Evolutionary conservation across 768 basidiomycete genomes (phyloP).

Genomic region (Hygrophoropsis aurantiaca): DNA sequence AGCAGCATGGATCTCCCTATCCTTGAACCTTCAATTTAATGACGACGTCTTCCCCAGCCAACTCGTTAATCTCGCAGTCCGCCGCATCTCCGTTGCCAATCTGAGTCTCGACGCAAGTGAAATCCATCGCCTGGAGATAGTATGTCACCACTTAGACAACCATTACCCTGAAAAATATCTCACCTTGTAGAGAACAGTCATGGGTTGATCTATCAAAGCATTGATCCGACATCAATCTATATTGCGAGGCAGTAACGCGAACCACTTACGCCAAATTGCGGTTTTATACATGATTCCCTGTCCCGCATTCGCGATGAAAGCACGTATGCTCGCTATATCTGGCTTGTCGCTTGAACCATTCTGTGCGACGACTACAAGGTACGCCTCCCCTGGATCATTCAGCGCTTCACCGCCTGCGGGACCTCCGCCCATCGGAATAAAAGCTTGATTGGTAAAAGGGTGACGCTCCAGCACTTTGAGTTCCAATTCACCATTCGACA

Average conservation of each 20-base stretch:
- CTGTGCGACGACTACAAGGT: constrained; percentile 85
- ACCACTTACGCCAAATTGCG: constrained; percentile 85
- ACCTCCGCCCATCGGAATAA: constrained; percentile 86
- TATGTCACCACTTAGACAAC: not conserved
- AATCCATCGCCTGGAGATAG: constrained; percentile 60
- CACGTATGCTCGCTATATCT: constrained; percentile 69
- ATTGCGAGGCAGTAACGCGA: not conserved
- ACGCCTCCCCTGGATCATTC: constrained; percentile 49
- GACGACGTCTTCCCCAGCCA: constrained; percentile 33
- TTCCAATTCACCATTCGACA: constrained; percentile 48
- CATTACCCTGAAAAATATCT: constrained; percentile 13
- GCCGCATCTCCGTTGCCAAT: constrained; percentile 72
- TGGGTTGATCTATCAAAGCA: constrained; percentile 75
- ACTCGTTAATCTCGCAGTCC: constrained; percentile 85
- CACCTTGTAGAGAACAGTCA: constrained; percentile 78
- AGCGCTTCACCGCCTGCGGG: constrained; percentile 43
- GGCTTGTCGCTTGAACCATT: constrained; percentile 78
- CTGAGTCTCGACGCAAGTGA: constrained; percentile 92
- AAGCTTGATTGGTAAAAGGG: constrained; percentile 85
- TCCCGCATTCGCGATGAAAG: constrained; percentile 75
- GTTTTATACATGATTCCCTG: constrained; percentile 88
- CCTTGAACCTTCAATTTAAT: constrained; percentile 30
- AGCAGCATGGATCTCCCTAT: not conserved
- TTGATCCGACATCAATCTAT: no score
- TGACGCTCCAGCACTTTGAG: constrained; percentile 87